phyloP scores from a whole-genome alignment of 2,329 filamentous ascomycete genomes.

The Pezicula rhizophila region DNA sequence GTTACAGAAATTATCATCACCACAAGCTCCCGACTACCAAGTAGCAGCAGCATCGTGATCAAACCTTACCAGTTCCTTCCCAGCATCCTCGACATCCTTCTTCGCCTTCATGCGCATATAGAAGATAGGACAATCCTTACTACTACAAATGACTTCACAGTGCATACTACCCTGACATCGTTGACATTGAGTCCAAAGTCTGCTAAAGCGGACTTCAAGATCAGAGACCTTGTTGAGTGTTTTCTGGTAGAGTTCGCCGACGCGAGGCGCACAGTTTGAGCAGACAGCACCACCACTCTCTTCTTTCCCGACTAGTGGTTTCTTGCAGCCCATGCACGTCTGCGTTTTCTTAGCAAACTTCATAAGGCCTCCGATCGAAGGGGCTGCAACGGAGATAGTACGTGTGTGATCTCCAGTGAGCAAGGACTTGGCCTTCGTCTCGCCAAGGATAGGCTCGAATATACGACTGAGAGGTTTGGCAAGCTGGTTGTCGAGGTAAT shows the following conservation, averaged over 20 bases:
- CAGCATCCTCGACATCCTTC: slow-evolving; percentile 94
- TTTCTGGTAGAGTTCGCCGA: slow-evolving; percentile 91
- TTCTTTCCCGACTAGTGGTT: slow-evolving; percentile 73
- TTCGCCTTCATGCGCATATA: slow-evolving; percentile 99
- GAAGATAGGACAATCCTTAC: slow-evolving; percentile 96
- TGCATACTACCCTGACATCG: slow-evolving; percentile 97
- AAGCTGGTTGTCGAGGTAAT: slow-evolving; percentile 97
- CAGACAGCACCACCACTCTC: slow-evolving; percentile 86
- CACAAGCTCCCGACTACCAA: slow-evolving; percentile 18
- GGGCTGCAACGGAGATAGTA: slow-evolving; percentile 87
- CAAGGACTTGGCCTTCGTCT: slow-evolving; percentile 80
- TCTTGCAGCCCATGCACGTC: slow-evolving; percentile 99
- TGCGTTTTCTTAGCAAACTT: slow-evolving; percentile 97
- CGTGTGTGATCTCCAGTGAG: slow-evolving; percentile 91
- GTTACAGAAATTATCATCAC: not conserved
- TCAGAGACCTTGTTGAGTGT: slow-evolving; percentile 84
- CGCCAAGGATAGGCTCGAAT: slow-evolving; percentile 94
- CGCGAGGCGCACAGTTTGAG: slow-evolving; percentile 72
- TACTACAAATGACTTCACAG: slow-evolving; percentile 95
- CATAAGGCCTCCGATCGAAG: slow-evolving; percentile 90
- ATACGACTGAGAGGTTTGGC: slow-evolving; percentile 91
- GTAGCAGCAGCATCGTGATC: slow-evolving; percentile 77
- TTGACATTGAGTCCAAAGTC: slow-evolving; percentile 97
- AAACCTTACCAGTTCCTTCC: slow-evolving; percentile 84
- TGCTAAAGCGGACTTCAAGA: slow-evolving; percentile 84